Percentiles rank a stretch among this genome's conserved stretches.
Evolutionary conservation across 345 rosid genomes (phyloP).

Genomic region (Rhizophora apiculata): DNA sequence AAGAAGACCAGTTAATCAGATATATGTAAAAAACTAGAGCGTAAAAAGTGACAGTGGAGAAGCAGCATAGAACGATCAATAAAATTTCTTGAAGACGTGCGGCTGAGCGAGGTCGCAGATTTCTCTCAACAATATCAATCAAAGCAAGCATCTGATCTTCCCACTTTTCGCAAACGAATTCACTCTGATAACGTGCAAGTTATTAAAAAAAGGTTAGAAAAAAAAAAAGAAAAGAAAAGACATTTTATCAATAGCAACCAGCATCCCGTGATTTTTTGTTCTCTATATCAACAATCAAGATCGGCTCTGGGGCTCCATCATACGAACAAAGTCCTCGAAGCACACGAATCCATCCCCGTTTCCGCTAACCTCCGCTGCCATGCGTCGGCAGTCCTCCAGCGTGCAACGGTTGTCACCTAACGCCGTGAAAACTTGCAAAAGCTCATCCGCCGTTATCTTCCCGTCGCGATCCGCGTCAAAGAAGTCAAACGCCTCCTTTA

Average conservation of each 20-base stretch:
- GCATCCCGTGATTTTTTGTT: background rate
- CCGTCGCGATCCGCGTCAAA: conserved; percentile 89
- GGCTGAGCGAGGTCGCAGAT: too few species aligned
- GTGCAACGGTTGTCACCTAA: conserved; percentile 79
- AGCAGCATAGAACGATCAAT: too few species aligned
- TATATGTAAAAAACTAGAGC: too few species aligned
- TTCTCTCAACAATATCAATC: too few species aligned
- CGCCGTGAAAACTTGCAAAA: conserved; percentile 40
- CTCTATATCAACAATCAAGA: background rate
- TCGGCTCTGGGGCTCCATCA: conserved; percentile 60
- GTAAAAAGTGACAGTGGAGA: too few species aligned
- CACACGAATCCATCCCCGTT: conserved; percentile 85
- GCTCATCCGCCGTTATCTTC: conserved; percentile 77
- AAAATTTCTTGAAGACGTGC: too few species aligned
- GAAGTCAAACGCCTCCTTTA: conserved; percentile 63
- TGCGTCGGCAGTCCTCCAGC: conserved; percentile 81
- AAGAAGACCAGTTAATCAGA: too few species aligned
- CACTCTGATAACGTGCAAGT: too few species aligned
- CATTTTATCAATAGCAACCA: background rate
- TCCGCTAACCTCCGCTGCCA: conserved; percentile 72
- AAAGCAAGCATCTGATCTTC: too few species aligned
- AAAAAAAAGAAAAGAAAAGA: background rate
- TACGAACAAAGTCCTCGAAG: conserved; percentile 68
- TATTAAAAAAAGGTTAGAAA: too few species aligned
- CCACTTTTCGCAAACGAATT: too few species aligned